A percentile compares a stretch with the other conserved stretches of the same genome.
Conservation (phyloP, 805 yeast species). For the Candida bentonensis region DNA sequence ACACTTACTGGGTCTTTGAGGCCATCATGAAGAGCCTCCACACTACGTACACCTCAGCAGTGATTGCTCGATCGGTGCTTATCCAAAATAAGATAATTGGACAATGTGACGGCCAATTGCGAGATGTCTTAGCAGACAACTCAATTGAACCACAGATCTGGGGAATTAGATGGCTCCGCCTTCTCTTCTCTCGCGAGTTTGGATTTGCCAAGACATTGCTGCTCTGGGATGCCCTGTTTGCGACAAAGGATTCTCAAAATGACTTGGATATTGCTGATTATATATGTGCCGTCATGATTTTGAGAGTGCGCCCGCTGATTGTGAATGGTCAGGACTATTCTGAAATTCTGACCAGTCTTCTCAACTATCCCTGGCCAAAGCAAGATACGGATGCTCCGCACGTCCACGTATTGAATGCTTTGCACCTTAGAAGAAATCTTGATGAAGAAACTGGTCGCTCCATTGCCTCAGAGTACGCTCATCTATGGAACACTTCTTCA, state of each 20-base stretch:
- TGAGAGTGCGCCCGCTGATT: slow-evolving; percentile 15
- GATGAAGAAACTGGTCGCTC: slow-evolving; percentile 12
- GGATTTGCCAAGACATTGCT: slow-evolving; percentile 14
- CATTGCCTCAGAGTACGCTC: slow-evolving; percentile 11
- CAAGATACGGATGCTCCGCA: slow-evolving; percentile 6
- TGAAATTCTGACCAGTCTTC: slow-evolving; percentile 11
- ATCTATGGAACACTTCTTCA: slow-evolving; percentile 2
- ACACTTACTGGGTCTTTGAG: slow-evolving; percentile 18
- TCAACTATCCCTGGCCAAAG: slow-evolving; percentile 12
- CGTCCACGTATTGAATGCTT: slow-evolving; percentile 13
- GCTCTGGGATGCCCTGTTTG: slow-evolving; percentile 24
- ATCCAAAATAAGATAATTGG: slow-evolving; percentile 20
- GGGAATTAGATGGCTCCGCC: slow-evolving; percentile 24
- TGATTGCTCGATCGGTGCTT: slow-evolving; percentile 9
- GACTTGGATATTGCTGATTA: slow-evolving; percentile 19
- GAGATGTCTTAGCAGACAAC: slow-evolving; percentile 11
- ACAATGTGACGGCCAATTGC: slow-evolving; percentile 18
- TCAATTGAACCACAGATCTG: slow-evolving; percentile 24
- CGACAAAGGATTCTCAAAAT: slow-evolving; percentile 15
- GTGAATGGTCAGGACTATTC: slow-evolving; percentile 8
- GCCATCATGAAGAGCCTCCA: slow-evolving; percentile 18
- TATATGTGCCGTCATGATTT: slow-evolving; percentile 20
- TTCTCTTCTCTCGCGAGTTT: slow-evolving; percentile 24
- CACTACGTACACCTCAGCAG: slow-evolving; percentile 18
- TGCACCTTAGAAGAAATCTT: slow-evolving; percentile 10